Evolutionary conservation across 805 yeast species (phyloP).

Genomic region (Candida stauntonica): DNA sequence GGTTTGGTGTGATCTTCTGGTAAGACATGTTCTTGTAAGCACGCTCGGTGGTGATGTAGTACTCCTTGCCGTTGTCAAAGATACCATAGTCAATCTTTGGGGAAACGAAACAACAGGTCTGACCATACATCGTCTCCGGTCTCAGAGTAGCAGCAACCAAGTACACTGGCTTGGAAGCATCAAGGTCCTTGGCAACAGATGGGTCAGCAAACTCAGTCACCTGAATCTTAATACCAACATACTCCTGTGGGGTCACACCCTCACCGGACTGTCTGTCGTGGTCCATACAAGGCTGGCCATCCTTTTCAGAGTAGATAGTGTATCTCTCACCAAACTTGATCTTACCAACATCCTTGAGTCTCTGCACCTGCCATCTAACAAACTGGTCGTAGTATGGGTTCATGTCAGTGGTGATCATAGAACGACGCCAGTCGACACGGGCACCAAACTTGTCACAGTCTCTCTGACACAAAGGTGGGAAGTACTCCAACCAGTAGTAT

Average conservation of each 20-base stretch:
- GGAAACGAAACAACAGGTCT: conserved; percentile 95
- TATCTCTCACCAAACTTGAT: conserved; percentile 98
- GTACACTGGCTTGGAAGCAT: conserved; percentile 58
- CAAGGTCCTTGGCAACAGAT: conserved; percentile 36
- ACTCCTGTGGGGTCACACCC: conserved; percentile 96
- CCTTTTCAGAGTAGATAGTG: conserved; percentile 95
- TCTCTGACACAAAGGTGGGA: conserved; percentile 83
- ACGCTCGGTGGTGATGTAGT: conserved; percentile 85
- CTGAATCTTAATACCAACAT: conserved; percentile 85
- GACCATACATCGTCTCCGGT: conserved; percentile 99
- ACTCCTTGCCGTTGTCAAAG: conserved; percentile 75
- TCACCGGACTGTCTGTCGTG: conserved; percentile 97
- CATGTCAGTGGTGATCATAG: conserved; percentile 90
- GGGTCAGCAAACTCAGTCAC: conserved; percentile 53
- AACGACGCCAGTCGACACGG: conserved; percentile 97
- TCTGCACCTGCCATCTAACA: conserved; percentile 93
- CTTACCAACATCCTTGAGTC: conserved; percentile 78
- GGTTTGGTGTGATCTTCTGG: conserved; percentile 85
- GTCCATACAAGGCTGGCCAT: conserved; percentile 99
- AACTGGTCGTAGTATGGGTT: conserved; percentile 95
- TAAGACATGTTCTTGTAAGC: conserved; percentile 96
- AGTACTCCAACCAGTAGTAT: conserved; percentile 81
- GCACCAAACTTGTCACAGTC: conserved; percentile 85
- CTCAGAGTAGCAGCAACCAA: conserved; percentile 95
- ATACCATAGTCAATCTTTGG: conserved; percentile 92